Conservation (phyloP, 2,329 filamentous ascomycete genomes). For the Botrytis medusae region DNA sequence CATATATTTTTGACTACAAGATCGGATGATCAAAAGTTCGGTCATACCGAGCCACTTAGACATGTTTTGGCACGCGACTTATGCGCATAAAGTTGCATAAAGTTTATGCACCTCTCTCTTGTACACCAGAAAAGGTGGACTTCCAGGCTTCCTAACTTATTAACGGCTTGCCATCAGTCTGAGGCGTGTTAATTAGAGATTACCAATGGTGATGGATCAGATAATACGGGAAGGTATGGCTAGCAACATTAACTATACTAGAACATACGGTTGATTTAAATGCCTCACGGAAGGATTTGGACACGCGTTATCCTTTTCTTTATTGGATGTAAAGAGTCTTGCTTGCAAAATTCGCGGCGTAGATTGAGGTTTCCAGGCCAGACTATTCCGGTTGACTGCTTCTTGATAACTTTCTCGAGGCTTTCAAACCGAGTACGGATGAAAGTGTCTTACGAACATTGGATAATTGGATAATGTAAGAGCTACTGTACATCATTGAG, state of each 20-base stretch:
- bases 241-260: background rate
- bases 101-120: background rate
- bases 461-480: slow-evolving; percentile 9
- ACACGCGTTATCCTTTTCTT: background rate
- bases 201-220: background rate
- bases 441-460: background rate
- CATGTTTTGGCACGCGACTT: background rate
- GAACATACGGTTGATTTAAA: background rate
- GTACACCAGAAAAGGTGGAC: background rate
- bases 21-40: background rate
- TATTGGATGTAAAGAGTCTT: background rate
- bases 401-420: background rate
- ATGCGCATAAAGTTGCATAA: background rate
- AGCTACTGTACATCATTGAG: background rate
- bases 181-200: background rate
- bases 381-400: background rate
- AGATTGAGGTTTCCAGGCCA: background rate
- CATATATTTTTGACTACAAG: background rate
- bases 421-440: slow-evolving; percentile 8
- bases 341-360: background rate
- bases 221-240: background rate
- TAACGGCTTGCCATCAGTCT: background rate
- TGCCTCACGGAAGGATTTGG: background rate
- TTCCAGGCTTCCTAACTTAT: no score
- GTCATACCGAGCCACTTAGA: background rate